Evolutionary conservation across 2,329 filamentous ascomycete genomes (phyloP), one percentile per base, ranked within the genome.

Genomic region (Tetracladium maxilliforme): DNA sequence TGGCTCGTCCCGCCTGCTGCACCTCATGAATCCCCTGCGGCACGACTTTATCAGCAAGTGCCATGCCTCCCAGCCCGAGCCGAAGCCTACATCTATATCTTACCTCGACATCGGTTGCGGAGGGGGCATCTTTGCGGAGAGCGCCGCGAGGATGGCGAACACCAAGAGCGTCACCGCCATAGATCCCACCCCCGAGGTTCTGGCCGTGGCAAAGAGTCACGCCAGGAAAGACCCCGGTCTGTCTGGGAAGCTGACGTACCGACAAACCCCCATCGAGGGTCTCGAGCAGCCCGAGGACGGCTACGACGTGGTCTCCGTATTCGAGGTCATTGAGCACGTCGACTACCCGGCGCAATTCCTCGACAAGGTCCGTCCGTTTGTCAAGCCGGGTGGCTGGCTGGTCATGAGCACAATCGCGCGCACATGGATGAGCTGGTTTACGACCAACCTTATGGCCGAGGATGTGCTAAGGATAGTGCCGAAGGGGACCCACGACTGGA

Each of bases 11-110:
- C 73, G 87, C 19, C 72, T 94, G 30, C 71, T 98, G 3, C 90
- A 98, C 52, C 75, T 93, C 37, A 95, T 98, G 87, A 95, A 98
- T 55, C 90, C 90, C 3, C 70, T 93, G 22, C 84, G 90, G 17
- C 86, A 95, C 56, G 74, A 84, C 52, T 95, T 95, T 54, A 90
- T 94, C 48, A 63, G 63, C 13, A 54, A 58, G 33, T 94, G 87
- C 45, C 67, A 76, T 23, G 50, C 61, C 35, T 64, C 68, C 12
- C 58, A 64, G 22, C 52, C 54, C 31, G 52, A 56, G 23, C 42
- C 53, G 14, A 32, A 49, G 7, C 36, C 54, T 33, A 18, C 37
- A 33, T 36, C 39, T 30, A 57, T 83, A 4, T 63, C 64, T 17
- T 92, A 83, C 49, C 75, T 98, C 26, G 90, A 98, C 49, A 70